A percentile compares a stretch with the other conserved stretches of the same genome.
phyloP scores from a whole-genome alignment of 2,329 filamentous ascomycete species.

The Calonectria multiphialidica region DNA sequence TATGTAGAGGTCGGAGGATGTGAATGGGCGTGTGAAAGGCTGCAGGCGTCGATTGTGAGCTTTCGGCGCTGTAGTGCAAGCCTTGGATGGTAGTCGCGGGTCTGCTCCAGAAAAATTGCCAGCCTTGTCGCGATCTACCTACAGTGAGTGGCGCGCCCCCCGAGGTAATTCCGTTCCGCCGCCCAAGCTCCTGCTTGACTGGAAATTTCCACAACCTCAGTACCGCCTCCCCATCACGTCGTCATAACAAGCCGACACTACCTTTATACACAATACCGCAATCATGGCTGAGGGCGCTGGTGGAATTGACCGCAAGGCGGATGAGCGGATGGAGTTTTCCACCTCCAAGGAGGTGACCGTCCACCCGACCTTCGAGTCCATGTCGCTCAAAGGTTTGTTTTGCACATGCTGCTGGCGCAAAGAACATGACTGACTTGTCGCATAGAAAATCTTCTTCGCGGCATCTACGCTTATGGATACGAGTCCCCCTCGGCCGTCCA shows the following conservation, averaged over 20 bases:
- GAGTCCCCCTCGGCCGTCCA: conserved; percentile 98
- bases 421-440: conserved; percentile 25
- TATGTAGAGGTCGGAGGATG: neutral
- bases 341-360: conserved; percentile 98
- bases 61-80: neutral
- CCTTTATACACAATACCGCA: conserved; percentile 26
- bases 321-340: conserved; percentile 97
- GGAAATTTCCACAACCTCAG: conserved; percentile 46
- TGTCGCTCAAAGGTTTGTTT: conserved; percentile 86
- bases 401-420: neutral
- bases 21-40: neutral
- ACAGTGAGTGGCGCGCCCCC: conserved; percentile 38
- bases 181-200: conserved; percentile 12
- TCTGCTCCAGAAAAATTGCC: conserved; percentile 40
- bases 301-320: conserved; percentile 88
- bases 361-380: conserved; percentile 92
- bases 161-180: conserved; percentile 48
- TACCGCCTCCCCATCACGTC: conserved; percentile 28
- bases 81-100: conserved; percentile 3
- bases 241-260: conserved; percentile 12
- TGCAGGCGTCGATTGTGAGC: neutral
- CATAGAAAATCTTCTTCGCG: conserved; percentile 90
- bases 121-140: conserved; percentile 41
- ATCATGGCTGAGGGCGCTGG: conserved; percentile 87
- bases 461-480: conserved; percentile 98